Conservation (phyloP, 306 rosid species). For the Rosa persica region DNA sequence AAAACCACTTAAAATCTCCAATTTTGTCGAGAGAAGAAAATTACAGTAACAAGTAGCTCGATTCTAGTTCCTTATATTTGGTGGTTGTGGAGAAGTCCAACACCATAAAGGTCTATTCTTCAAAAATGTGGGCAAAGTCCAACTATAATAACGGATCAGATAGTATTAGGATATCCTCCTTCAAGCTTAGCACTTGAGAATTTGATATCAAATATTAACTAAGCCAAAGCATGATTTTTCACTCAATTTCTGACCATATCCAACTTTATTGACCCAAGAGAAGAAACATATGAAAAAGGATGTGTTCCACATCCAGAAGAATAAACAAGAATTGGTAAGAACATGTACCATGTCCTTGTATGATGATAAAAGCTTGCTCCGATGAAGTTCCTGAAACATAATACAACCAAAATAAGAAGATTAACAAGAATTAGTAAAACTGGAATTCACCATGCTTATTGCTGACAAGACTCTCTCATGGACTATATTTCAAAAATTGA, state of each 20-base stretch:
- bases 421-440: neutral
- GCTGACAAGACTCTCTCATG: neutral
- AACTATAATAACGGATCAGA: neutral
- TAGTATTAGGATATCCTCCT: neutral
- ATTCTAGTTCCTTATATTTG: neutral
- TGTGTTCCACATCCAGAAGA: neutral
- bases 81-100: neutral
- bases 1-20: neutral
- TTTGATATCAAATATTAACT: neutral
- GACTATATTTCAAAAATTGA: neutral
- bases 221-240: neutral
- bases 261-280: neutral
- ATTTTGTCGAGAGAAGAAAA: neutral
- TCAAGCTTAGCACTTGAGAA: neutral
- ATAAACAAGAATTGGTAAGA: neutral
- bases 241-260: neutral
- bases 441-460: neutral
- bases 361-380: constrained; percentile 49
- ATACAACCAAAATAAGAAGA: constrained; percentile 19
- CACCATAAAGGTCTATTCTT: neutral
- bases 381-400: constrained; percentile 55
- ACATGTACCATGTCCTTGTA: constrained; percentile 63
- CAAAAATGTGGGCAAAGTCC: neutral
- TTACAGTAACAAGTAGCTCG: neutral
- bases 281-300: neutral